Percentiles rank a stretch among this genome's conserved stretches.
These are phyloP conservation scores for Amaranthus cruentus DNA, from an alignment of 148 eudicot species.

Conservation along the genomic window DNA sequence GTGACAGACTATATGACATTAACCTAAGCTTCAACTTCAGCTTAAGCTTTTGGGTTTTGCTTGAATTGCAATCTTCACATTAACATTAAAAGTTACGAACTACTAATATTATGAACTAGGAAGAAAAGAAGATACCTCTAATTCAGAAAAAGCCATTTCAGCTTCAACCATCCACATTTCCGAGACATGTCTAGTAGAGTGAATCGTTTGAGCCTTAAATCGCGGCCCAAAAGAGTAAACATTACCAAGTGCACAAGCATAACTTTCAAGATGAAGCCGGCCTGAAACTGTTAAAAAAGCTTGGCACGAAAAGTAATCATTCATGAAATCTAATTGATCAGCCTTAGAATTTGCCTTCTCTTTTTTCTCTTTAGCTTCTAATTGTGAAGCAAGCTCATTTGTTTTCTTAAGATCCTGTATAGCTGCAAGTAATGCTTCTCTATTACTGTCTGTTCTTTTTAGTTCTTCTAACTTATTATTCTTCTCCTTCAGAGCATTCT, in stretches of 20 bases:
- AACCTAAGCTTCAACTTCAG: too few species aligned
- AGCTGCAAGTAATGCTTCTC: constrained; percentile 68
- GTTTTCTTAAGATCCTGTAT: constrained; percentile 62
- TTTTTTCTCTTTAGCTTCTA: constrained; percentile 54
- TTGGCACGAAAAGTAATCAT: constrained; percentile 62
- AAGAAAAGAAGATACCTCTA: constrained; percentile 48
- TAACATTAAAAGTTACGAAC: neutral
- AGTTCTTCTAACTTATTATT: constrained; percentile 56
- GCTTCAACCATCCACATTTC: constrained; percentile 93
- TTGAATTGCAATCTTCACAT: neutral
- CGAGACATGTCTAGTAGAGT: constrained; percentile 55
- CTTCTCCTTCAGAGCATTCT: constrained; percentile 61
- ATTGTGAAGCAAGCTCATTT: constrained; percentile 43
- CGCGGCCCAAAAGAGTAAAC: constrained; percentile 92
- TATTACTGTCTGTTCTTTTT: constrained; percentile 63
- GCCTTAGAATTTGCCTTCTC: constrained; percentile 25
- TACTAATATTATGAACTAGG: too few species aligned
- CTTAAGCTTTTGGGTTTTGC: too few species aligned
- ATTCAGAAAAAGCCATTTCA: constrained; percentile 85
- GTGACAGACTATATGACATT: too few species aligned
- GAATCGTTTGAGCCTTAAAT: constrained; percentile 55
- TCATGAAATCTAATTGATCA: constrained; percentile 30
- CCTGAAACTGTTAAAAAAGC: constrained; percentile 71
- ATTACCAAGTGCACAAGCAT: constrained; percentile 82
- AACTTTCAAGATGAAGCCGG: constrained; percentile 86